These are phyloP conservation scores for Naegleria lovaniensis DNA, from an alignment of 208 protist species.

Conservation along the genomic window DNA sequence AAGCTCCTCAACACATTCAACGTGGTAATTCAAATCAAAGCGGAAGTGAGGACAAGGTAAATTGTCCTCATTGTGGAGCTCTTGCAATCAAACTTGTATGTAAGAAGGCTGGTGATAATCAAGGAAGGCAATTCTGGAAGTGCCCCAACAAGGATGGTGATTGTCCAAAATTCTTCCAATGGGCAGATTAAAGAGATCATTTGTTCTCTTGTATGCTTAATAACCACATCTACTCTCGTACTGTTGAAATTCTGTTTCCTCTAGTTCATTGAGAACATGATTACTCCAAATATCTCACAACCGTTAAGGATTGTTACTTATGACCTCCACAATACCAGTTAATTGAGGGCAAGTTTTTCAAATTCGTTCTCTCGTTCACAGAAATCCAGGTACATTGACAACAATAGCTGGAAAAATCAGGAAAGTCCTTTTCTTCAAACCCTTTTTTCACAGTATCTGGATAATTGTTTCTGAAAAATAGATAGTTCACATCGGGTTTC, in stretches of 20 bases:
- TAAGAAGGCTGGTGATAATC: background rate
- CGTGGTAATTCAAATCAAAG: background rate
- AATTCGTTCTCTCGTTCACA: background rate
- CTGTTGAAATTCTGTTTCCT: no score
- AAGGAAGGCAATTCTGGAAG: slow-evolving; percentile 13
- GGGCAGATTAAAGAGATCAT: background rate
- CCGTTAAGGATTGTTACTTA: background rate
- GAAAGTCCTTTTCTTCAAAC: background rate
- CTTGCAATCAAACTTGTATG: background rate
- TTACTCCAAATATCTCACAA: no score
- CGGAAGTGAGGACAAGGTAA: background rate
- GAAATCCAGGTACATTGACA: slow-evolving; percentile 5
- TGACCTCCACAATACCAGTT: slow-evolving; percentile 2
- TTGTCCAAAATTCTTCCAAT: background rate
- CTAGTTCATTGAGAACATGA: no score
- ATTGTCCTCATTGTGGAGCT: background rate
- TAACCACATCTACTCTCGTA: no score
- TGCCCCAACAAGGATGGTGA: background rate
- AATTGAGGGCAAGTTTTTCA: background rate
- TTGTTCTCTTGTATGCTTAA: no score
- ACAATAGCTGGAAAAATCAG: background rate
- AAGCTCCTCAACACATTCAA: no score
- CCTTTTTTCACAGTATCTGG: slow-evolving; percentile 3
- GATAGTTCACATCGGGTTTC: background rate
- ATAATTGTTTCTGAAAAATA: slow-evolving; percentile 9